phyloP scores from a whole-genome alignment of 805 yeast species.

The Tetrapisispora pingtungensis region DNA sequence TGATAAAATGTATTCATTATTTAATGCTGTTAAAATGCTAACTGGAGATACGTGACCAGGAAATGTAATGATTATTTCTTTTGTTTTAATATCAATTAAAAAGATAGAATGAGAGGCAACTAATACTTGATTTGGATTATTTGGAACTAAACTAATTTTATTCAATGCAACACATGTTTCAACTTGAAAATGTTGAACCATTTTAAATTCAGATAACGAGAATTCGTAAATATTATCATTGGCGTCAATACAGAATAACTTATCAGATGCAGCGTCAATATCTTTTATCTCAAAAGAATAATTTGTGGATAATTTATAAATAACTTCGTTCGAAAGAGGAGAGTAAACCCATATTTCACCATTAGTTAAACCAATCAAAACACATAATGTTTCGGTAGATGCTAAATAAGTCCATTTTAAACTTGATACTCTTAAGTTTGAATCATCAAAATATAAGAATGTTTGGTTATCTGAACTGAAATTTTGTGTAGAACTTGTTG shows the following conservation, averaged over 20 bases:
- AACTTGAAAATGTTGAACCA: constrained; percentile 35
- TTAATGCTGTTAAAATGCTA: constrained; percentile 33
- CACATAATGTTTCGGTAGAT: constrained; percentile 33
- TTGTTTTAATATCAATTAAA: constrained; percentile 36
- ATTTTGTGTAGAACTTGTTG: constrained; percentile 29
- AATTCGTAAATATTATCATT: constrained; percentile 53
- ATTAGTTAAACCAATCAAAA: constrained; percentile 54
- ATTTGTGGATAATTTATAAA: constrained; percentile 42
- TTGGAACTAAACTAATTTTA: constrained; percentile 21
- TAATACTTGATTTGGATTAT: constrained; percentile 35
- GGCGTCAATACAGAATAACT: constrained; percentile 51
- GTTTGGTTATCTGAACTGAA: constrained; percentile 35
- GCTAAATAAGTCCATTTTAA: constrained; percentile 20
- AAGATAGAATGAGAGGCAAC: constrained; percentile 60
- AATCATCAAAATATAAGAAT: constrained; percentile 19
- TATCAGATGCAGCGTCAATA: constrained; percentile 32
- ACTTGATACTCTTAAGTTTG: constrained; percentile 14
- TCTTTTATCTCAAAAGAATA: constrained; percentile 40
- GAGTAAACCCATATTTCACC: constrained; percentile 61
- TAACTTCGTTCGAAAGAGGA: constrained; percentile 50
- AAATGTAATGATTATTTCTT: constrained; percentile 38
- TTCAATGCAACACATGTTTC: constrained; percentile 22
- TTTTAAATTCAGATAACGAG: constrained; percentile 39
- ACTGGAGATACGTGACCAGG: constrained; percentile 76
- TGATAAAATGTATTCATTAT: constrained; percentile 44